Evolutionary conservation across 2,329 filamentous ascomycete genomes (phyloP).

Genomic region (Diplocarpon rosae): DNA sequence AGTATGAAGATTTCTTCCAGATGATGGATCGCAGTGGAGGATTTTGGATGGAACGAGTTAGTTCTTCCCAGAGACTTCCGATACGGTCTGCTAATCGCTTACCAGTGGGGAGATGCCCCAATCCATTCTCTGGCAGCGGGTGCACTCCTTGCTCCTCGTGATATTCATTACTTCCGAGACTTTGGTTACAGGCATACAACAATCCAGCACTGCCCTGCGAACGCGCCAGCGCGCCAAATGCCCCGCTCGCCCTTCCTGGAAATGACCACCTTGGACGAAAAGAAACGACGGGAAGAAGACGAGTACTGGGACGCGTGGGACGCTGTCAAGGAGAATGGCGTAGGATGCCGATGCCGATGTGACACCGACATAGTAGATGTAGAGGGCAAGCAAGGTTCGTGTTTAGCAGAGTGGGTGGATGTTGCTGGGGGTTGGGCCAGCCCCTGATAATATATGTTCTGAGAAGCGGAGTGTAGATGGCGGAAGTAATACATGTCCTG

Average conservation of each 20-base stretch:
- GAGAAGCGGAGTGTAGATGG: background rate
- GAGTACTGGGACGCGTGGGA: slow-evolving; percentile 92
- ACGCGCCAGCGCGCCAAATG: slow-evolving; percentile 81
- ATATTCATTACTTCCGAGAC: slow-evolving; percentile 98
- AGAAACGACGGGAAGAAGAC: slow-evolving; percentile 81
- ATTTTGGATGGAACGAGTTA: slow-evolving; percentile 97
- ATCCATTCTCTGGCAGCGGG: slow-evolving; percentile 96
- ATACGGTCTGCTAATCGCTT: slow-evolving; percentile 14
- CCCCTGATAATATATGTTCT: slow-evolving; percentile 20
- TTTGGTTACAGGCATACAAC: slow-evolving; percentile 98
- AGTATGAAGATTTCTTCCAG: slow-evolving; percentile 95
- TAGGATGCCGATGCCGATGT: slow-evolving; percentile 91
- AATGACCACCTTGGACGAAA: slow-evolving; percentile 68
- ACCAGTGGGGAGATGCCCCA: slow-evolving; percentile 92
- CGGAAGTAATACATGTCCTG: background rate
- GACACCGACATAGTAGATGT: slow-evolving; percentile 97
- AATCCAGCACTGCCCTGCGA: slow-evolving; percentile 95
- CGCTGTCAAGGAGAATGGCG: slow-evolving; percentile 82
- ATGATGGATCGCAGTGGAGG: slow-evolving; percentile 98
- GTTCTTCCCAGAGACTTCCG: slow-evolving; percentile 23
- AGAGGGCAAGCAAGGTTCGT: slow-evolving; percentile 94
- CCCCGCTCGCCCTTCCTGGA: slow-evolving; percentile 72
- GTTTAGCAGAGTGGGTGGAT: slow-evolving; percentile 91
- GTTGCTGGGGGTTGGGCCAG: slow-evolving; percentile 84
- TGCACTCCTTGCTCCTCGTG: slow-evolving; percentile 64